Base-by-base conservation (phyloP, 345 rosid species). In the Citrus maxima region DNA sequence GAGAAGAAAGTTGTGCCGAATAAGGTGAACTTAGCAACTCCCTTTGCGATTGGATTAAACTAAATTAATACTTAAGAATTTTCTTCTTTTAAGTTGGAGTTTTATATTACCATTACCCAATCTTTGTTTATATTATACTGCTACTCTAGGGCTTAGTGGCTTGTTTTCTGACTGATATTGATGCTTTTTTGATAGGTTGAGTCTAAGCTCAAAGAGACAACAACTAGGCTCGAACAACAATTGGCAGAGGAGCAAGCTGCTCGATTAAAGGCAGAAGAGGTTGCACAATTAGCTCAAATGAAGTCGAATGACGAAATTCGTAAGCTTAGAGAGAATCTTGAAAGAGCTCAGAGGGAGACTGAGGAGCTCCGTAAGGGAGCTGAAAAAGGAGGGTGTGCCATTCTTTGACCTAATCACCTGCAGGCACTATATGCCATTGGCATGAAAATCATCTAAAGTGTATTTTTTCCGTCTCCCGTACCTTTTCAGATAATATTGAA, bases 171-270 rank as follows among this genome's bases (percentile, higher is more conserved):
- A 22, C 19, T 67, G 40, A 34, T 7, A 2, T 30, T 30, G 32
- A 30, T 30, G 32, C 32, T 3, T 30, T 30, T 30, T 30, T 30
- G 32, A 30, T 30, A 30, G 32, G 32, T 30, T 30, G 32, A 2
- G 30, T 28, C 30, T 28, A 92, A 91, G 88, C 94, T 95, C 77
- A 86, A 79, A 73, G 98, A 93, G 83, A 85, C 93, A 28, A 28
- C 30, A 2, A 75, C 30, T 8, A 88, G 86, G 83, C 89, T 95
- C n/a, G 97, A 95, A 80, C 92, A 77, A 70, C 90, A 90, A 79
- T 65, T 95, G 67, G 90, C 91, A 3, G 94, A 88, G 78, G 99
- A 95, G 83, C 93, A 92, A 79, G 94, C 93, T 4, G 94, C 95
- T 12, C 83, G 94, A 75, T 82, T 87, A 66, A 88, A 77, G 77